Percentiles rank a stretch among this genome's conserved stretches.
Evolutionary conservation across 371 early-diverging fungal species (phyloP).

Genomic region (Mucor saturninus): DNA sequence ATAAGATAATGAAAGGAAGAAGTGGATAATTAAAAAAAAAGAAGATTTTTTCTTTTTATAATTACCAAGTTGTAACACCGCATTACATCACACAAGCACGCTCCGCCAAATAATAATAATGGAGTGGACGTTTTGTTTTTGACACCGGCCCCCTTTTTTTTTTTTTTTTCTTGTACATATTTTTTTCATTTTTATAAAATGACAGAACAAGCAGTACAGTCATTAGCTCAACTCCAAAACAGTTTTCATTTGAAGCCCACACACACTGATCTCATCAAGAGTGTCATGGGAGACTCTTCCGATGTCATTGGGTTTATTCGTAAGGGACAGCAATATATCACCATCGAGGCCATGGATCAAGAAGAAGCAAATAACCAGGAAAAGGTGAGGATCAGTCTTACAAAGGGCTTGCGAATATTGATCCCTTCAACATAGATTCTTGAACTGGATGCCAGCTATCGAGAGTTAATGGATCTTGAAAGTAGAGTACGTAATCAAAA

Average conservation of each 20-base stretch:
- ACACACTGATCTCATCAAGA: background rate
- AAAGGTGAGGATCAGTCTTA: too few species aligned
- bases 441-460: slow-evolving; percentile 11
- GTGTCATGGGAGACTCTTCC: background rate
- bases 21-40: too few species aligned
- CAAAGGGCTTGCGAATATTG: too few species aligned
- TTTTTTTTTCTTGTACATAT: too few species aligned
- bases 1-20: too few species aligned
- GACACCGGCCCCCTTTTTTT: too few species aligned
- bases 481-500: slow-evolving; percentile 7
- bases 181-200: background rate
- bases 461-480: slow-evolving; percentile 20
- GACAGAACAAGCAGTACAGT: background rate
- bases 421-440: too few species aligned
- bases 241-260: background rate
- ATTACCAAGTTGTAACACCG: too few species aligned
- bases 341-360: slow-evolving; percentile 5
- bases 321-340: slow-evolving; percentile 13
- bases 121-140: too few species aligned
- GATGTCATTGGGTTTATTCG: slow-evolving; percentile 2
- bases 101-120: too few species aligned
- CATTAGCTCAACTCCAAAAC: background rate
- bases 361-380: slow-evolving; percentile 18
- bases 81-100: too few species aligned
- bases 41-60: too few species aligned